Conservation (phyloP, 768 basidiomycete species). For the Suillus paluster region DNA sequence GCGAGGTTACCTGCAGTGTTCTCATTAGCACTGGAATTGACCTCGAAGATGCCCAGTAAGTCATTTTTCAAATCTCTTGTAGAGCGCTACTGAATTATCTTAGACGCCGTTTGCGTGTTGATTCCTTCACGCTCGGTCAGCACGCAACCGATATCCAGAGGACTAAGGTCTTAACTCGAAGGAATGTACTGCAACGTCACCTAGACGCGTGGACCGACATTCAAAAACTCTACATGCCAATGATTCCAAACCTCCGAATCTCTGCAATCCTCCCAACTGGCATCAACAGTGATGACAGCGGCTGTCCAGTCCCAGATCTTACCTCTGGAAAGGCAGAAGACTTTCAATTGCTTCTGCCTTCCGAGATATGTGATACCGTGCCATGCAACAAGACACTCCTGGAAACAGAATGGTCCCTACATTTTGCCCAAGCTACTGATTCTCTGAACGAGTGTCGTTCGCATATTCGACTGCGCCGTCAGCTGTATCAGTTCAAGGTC, state of each 20-base stretch:
- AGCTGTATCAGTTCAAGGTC: too few relatives aligned
- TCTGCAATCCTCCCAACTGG: not conserved
- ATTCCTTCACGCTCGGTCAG: not conserved
- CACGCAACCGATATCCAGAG: not conserved
- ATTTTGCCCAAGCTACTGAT: too few relatives aligned
- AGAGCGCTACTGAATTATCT: not conserved
- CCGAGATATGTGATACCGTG: not conserved
- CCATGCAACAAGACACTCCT: not conserved
- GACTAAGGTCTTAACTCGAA: not conserved
- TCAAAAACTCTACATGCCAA: not conserved
- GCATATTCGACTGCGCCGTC: too few relatives aligned
- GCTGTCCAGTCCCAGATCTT: not conserved
- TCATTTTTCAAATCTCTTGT: too few relatives aligned
- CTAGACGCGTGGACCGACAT: not conserved
- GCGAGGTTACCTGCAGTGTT: constrained; percentile 23
- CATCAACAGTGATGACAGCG: not conserved
- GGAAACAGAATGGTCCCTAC: too few relatives aligned
- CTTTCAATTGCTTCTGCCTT: not conserved
- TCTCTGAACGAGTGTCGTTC: too few relatives aligned
- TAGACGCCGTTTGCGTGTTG: not conserved
- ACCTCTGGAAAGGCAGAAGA: not conserved
- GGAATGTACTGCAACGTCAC: not conserved
- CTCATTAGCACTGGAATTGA: constrained; percentile 36
- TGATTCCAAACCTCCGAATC: not conserved
- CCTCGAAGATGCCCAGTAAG: constrained; percentile 40